These are phyloP conservation scores for Epichloe festucae DNA, from an alignment of 2,329 filamentous ascomycete genomes.

Conservation along the genomic window DNA sequence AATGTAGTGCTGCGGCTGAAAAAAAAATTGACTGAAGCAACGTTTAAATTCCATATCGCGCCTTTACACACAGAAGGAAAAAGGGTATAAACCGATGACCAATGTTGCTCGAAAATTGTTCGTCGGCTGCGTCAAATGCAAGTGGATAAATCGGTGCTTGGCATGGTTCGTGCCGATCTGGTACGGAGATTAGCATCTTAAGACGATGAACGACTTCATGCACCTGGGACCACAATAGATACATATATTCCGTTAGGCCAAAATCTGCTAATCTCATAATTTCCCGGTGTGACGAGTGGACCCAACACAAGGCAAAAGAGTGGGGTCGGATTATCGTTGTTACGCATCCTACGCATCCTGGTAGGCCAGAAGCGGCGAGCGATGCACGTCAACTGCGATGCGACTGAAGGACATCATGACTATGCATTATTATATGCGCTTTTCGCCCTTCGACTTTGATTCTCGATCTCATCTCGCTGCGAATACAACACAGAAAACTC, in stretches of 20 bases:
- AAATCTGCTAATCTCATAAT: too few relatives aligned
- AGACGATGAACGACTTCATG: too few relatives aligned
- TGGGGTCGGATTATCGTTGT: slow-evolving; percentile 6
- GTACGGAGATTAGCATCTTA: too few relatives aligned
- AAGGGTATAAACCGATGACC: too few relatives aligned
- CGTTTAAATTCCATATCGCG: too few relatives aligned
- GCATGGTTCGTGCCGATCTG: slow-evolving; percentile 11
- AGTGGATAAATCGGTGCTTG: background rate
- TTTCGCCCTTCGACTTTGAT: background rate
- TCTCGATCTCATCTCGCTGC: background rate
- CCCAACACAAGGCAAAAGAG: background rate
- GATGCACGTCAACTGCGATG: background rate
- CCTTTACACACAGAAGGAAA: too few relatives aligned
- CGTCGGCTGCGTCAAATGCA: too few relatives aligned
- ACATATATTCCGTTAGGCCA: too few relatives aligned
- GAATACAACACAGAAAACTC: background rate
- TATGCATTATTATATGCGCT: background rate
- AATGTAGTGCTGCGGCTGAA: too few relatives aligned
- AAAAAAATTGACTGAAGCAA: too few relatives aligned
- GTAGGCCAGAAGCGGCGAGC: background rate
- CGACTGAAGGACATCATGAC: background rate
- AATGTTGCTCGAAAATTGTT: too few relatives aligned
- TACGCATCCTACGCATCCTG: background rate
- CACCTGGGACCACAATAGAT: too few relatives aligned
- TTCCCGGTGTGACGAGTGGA: background rate